Evolutionary conservation across 2,329 filamentous ascomycete genomes (phyloP).

Genomic region (Epichloe brachyelytri): DNA sequence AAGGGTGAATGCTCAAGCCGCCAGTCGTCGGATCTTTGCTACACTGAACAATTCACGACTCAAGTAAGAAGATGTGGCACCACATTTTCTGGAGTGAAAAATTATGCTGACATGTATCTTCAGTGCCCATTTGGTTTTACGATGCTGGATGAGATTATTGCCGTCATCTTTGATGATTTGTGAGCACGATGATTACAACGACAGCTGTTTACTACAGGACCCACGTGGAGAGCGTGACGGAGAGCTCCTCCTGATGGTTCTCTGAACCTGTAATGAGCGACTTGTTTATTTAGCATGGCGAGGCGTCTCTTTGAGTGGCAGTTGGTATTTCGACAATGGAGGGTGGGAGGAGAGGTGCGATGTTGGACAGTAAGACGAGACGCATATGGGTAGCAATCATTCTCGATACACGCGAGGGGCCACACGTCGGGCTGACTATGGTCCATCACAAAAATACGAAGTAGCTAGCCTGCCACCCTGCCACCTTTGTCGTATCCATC

Average conservation of each 20-base stretch:
- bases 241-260: neutral
- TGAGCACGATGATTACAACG: neutral
- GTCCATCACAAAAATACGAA: too few species aligned
- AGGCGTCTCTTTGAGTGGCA: neutral
- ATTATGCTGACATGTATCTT: neutral
- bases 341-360: neutral
- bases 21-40: conserved; percentile 77
- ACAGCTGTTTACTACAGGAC: neutral
- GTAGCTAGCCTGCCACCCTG: too few species aligned
- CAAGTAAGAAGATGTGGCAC: conserved; percentile 47
- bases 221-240: neutral
- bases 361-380: neutral
- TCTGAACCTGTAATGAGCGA: neutral
- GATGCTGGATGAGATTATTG: conserved; percentile 56
- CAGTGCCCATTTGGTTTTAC: conserved; percentile 55
- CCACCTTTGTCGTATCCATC: too few species aligned
- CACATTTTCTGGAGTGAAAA: neutral
- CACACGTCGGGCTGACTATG: too few species aligned
- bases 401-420: too few species aligned
- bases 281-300: conserved; percentile 2
- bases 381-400: neutral
- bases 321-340: neutral
- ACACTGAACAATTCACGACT: conserved; percentile 82
- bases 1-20: conserved; percentile 77
- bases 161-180: conserved; percentile 45